Base-by-base conservation (phyloP, 2,329 filamentous ascomycete species). In the Aureobasidium uvarum region DNA sequence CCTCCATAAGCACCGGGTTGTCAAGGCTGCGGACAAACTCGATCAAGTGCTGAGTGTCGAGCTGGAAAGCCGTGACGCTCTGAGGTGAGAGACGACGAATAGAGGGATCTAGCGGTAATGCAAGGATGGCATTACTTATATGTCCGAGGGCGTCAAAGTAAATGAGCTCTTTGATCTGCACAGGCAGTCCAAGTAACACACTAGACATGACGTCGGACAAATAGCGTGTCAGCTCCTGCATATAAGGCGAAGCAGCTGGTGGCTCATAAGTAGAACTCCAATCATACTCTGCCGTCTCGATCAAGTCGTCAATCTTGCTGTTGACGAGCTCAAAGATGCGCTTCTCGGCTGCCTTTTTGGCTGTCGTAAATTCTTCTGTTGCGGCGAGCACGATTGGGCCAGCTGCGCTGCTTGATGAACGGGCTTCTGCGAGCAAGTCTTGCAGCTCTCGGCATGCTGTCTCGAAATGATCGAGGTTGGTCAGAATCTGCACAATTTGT, bases 241-340 rank as follows among this genome's bases (percentile, higher is more conserved):
- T 96, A 78, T 99, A 99, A 70, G 89, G 93, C 75, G 90, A 95
- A 1, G 93, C 91, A 71, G 95, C 90, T 0, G 81, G 81, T 20
- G 88, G 86, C 28, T 86, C 80, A 7, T 82, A 85, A 4, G 83
- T 81, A 8, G 84, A 81, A 77, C 84, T 85, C 89, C 95, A 99
- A 76, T 98, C 92, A 74, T 99, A 99, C 77, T 99, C 95, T 38
- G 95, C 94, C 0, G 93, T 98, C 72, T 97, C 94, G 64, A 99
- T 90, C 13, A 99, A 84, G 74, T 99, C 95, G 73, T 98, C 94
- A 71, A 99, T 98, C 80, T 99, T 99, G 66, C 91, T 96, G 79
- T 99, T 98, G 68, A 99, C 95, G 0, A 99, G 85, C 78, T 99
- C 96, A 74, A 99, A 99, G 66, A 99, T 98, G 39, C 96, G 89